These are phyloP conservation scores for Xylaria sp. DNA, from an alignment of 2,329 filamentous ascomycete genomes.

Conservation along the genomic window DNA sequence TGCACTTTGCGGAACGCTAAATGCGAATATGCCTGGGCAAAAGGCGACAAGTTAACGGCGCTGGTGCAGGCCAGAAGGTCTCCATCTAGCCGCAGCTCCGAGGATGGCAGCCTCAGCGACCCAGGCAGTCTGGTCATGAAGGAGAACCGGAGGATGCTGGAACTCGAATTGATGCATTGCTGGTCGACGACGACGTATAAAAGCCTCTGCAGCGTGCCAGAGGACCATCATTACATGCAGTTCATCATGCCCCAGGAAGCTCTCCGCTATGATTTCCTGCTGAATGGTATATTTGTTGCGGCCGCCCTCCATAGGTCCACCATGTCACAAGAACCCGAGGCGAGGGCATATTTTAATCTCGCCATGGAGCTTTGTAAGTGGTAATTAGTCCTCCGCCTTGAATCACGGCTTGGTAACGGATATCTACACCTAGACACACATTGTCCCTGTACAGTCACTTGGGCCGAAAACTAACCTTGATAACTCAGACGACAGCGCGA, in stretches of 20 bases:
- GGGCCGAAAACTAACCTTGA: constrained; percentile 19
- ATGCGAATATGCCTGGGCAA: constrained; percentile 45
- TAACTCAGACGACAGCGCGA: constrained; percentile 46
- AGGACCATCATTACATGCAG: constrained; percentile 53
- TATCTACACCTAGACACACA: background rate
- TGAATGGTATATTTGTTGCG: constrained; percentile 54
- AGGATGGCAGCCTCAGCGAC: constrained; percentile 23
- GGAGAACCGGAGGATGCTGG: constrained; percentile 49
- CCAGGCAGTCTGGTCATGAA: constrained; percentile 27
- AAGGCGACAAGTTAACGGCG: constrained; percentile 15
- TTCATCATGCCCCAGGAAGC: constrained; percentile 50
- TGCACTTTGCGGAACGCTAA: constrained; percentile 46
- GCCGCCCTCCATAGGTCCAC: constrained; percentile 51
- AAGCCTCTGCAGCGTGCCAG: constrained; percentile 53
- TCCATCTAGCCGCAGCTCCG: constrained; percentile 22
- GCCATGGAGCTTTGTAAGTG: constrained; percentile 51
- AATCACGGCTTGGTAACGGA: background rate
- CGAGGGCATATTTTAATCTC: constrained; percentile 46
- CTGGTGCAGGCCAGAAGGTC: constrained; percentile 20
- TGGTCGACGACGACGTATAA: constrained; percentile 61
- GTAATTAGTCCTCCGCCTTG: background rate
- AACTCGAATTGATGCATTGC: constrained; percentile 64
- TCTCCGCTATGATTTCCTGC: constrained; percentile 54
- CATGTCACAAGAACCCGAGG: constrained; percentile 34
- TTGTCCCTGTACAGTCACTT: background rate